Percentiles rank a stretch among this genome's conserved stretches.
Conservation (phyloP, 805 yeast species). For the Saccharomyces kudriavzevii region DNA sequence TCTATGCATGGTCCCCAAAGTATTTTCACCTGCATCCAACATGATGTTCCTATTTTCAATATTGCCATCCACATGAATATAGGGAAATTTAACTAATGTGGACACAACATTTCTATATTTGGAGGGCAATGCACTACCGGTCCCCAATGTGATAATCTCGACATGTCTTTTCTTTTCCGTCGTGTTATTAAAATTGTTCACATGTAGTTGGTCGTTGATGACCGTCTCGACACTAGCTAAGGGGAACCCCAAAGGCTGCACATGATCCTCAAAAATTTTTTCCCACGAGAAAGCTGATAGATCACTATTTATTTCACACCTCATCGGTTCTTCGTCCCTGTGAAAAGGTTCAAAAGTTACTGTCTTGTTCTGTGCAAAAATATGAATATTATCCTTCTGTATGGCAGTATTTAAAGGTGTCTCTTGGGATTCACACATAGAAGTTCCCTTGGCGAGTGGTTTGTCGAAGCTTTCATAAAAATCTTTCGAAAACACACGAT, state of each 20-base stretch:
- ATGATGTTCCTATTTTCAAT: constrained; percentile 40
- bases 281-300: constrained; percentile 20
- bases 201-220: constrained; percentile 24
- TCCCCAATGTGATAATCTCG: constrained; percentile 73
- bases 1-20: constrained; percentile 64
- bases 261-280: constrained; percentile 18
- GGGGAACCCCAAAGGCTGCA: constrained; percentile 23
- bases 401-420: constrained; percentile 10
- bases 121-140: constrained; percentile 89
- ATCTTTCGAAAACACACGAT: constrained; percentile 22
- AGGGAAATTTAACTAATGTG: constrained; percentile 67
- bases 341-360: constrained; percentile 20
- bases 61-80: constrained; percentile 26
- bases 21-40: constrained; percentile 94
- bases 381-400: constrained; percentile 17
- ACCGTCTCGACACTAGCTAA: constrained; percentile 16
- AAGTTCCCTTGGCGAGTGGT: constrained; percentile 22
- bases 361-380: constrained; percentile 14
- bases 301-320: constrained; percentile 1
- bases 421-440: constrained; percentile 19
- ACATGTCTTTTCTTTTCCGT: constrained; percentile 41
- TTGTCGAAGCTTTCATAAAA: constrained; percentile 28
- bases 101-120: constrained; percentile 78
- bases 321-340: constrained; percentile 8
- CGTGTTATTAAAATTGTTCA: constrained; percentile 29